A percentile compares a stretch with the other conserved stretches of the same genome.
Evolutionary conservation across 352 stramenopile species (phyloP).

Genomic region (Phytopythium mirpurense): DNA sequence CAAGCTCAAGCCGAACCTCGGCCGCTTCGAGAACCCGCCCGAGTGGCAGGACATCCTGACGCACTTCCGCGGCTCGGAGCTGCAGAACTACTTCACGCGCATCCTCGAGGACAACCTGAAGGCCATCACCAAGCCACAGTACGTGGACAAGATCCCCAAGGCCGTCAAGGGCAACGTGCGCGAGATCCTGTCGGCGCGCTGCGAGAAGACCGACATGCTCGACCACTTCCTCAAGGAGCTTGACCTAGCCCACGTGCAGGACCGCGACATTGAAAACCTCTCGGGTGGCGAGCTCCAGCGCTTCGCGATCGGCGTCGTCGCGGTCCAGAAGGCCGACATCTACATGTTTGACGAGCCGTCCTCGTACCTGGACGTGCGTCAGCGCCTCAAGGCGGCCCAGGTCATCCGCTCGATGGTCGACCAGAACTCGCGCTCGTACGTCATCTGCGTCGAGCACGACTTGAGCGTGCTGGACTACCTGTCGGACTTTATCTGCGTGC

Average conservation of each 20-base stretch:
- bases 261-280: slow-evolving; percentile 95
- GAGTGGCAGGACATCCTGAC: slow-evolving; percentile 99
- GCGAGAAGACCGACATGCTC: slow-evolving; percentile 83
- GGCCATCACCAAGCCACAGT: slow-evolving; percentile 99
- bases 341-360: slow-evolving; percentile 99
- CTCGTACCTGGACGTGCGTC: slow-evolving; percentile 99
- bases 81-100: slow-evolving; percentile 99
- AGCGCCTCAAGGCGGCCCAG: slow-evolving; percentile 96
- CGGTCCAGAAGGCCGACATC: slow-evolving; percentile 95
- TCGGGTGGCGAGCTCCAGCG: slow-evolving; percentile 99
- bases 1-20: slow-evolving; percentile 99
- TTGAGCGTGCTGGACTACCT: slow-evolving; percentile 99
- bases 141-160: slow-evolving; percentile 99
- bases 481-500: slow-evolving; percentile 98
- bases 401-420: slow-evolving; percentile 98
- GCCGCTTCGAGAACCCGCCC: slow-evolving; percentile 93
- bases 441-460: slow-evolving; percentile 99
- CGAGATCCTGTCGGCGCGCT: slow-evolving; percentile 93
- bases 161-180: slow-evolving; percentile 94
- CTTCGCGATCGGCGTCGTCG: slow-evolving; percentile 97
- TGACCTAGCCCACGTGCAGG: slow-evolving; percentile 96
- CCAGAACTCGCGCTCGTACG: slow-evolving; percentile 87
- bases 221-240: slow-evolving; percentile 88
- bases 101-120: slow-evolving; percentile 99
- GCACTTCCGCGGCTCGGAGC: slow-evolving; percentile 96